Evolutionary conservation across 2,329 filamentous ascomycete species (phyloP).

Genomic region (Aspergillus chevalieri): DNA sequence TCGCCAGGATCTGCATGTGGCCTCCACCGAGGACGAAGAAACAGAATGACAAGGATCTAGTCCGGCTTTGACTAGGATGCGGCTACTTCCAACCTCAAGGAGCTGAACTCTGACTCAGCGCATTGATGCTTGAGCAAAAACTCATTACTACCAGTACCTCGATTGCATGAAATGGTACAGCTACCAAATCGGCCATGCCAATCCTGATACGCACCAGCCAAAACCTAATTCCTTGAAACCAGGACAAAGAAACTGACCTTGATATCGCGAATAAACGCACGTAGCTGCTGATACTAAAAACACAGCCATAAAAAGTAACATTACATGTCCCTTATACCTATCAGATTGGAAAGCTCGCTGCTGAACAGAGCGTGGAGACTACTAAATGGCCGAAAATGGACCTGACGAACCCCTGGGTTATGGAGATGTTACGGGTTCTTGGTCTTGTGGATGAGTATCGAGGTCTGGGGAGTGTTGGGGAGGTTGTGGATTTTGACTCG

Average conservation of each 20-base stretch:
- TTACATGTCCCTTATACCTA: too few species aligned
- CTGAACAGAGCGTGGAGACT: slow-evolving; percentile 21
- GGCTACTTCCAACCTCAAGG: too few species aligned
- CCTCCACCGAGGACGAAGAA: not conserved
- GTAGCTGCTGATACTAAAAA: too few species aligned
- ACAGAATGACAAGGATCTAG: not conserved
- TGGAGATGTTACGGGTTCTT: slow-evolving; percentile 29
- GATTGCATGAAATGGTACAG: too few species aligned
- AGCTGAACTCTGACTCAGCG: too few species aligned
- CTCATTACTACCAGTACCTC: too few species aligned
- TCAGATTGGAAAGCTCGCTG: not conserved
- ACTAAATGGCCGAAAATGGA: slow-evolving; percentile 39
- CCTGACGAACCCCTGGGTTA: slow-evolving; percentile 28
- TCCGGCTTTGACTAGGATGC: too few species aligned
- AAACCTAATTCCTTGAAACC: not conserved
- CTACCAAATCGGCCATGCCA: too few species aligned
- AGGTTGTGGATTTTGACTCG: not conserved
- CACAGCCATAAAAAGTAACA: too few species aligned
- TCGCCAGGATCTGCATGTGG: not conserved
- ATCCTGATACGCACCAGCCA: not conserved
- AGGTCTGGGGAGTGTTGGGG: not conserved
- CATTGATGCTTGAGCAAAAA: too few species aligned
- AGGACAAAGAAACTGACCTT: not conserved
- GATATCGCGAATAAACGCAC: not conserved
- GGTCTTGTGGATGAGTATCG: slow-evolving; percentile 20